These are phyloP conservation scores for Tetrahymena borealis DNA, from an alignment of 73 alveolate species.

Conservation along the genomic window DNA sequence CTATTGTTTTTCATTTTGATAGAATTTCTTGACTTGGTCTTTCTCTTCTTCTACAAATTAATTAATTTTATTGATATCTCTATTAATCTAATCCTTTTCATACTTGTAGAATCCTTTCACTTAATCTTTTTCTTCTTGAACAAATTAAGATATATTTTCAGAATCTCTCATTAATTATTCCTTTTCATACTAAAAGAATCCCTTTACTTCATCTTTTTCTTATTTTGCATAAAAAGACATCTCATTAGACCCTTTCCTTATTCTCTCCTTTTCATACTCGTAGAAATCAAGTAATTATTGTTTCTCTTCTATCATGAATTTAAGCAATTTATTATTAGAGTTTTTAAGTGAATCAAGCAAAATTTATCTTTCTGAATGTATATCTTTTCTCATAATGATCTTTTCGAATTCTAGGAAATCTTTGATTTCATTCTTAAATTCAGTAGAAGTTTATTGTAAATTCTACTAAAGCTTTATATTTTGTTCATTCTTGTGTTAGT, in stretches of 20 bases:
- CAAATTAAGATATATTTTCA: not conserved
- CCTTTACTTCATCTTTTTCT: not conserved
- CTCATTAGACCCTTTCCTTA: too few relatives aligned
- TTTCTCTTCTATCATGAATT: too few relatives aligned
- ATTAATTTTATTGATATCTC: not conserved
- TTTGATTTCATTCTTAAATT: too few relatives aligned
- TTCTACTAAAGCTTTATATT: not conserved
- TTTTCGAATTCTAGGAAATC: too few relatives aligned
- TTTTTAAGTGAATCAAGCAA: too few relatives aligned
- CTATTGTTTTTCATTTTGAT: not conserved
- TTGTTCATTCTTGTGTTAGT: not conserved
- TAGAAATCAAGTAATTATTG: too few relatives aligned
- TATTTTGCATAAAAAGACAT: not conserved
- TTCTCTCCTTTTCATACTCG: too few relatives aligned
- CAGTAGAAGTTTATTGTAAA: too few relatives aligned
- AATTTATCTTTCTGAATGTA: too few relatives aligned
- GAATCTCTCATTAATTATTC: not conserved
- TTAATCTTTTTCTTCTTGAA: not conserved
- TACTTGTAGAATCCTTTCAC: not conserved
- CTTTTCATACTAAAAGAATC: not conserved
- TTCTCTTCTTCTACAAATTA: not conserved
- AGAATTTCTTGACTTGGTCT: not conserved
- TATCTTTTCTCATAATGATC: too few relatives aligned
- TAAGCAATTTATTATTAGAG: too few relatives aligned
- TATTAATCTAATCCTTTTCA: not conserved